These are phyloP conservation scores for Exophiala calicioides DNA, from an alignment of 2,329 filamentous ascomycete genomes.

Conservation along the genomic window DNA sequence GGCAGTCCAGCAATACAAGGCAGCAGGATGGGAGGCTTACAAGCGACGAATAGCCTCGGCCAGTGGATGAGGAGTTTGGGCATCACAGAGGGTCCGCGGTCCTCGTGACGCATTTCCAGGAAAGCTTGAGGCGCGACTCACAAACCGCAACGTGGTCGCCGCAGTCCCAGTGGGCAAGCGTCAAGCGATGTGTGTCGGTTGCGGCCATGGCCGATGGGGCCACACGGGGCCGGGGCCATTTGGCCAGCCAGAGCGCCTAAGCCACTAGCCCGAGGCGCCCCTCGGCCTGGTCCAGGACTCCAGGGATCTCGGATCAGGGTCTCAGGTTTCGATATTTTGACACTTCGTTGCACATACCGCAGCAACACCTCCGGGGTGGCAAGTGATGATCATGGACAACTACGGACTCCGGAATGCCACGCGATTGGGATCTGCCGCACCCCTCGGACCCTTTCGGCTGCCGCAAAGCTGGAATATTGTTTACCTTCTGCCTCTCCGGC, in stretches of 20 bases:
- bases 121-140: background rate
- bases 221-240: background rate
- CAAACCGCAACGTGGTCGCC: conserved; percentile 2
- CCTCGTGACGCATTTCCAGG: background rate
- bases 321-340: no score
- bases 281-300: no score
- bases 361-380: no score
- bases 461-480: no score
- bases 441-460: background rate
- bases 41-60: conserved; percentile 17
- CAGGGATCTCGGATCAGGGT: no score
- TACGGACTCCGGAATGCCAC: background rate
- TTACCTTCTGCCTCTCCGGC: no score
- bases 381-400: background rate
- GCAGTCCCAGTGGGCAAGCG: conserved; percentile 1
- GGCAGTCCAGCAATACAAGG: conserved; percentile 46
- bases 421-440: background rate
- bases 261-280: no score
- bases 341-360: no score
- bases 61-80: conserved; percentile 5
- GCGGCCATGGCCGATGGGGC: background rate
- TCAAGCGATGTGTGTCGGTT: background rate
- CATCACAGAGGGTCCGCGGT: background rate
- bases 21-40: conserved; percentile 51
- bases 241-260: no score